A percentile compares a stretch with the other conserved stretches of the same genome.
Conservation (phyloP, 2,329 filamentous ascomycete species). For the Xylaria sp. region DNA sequence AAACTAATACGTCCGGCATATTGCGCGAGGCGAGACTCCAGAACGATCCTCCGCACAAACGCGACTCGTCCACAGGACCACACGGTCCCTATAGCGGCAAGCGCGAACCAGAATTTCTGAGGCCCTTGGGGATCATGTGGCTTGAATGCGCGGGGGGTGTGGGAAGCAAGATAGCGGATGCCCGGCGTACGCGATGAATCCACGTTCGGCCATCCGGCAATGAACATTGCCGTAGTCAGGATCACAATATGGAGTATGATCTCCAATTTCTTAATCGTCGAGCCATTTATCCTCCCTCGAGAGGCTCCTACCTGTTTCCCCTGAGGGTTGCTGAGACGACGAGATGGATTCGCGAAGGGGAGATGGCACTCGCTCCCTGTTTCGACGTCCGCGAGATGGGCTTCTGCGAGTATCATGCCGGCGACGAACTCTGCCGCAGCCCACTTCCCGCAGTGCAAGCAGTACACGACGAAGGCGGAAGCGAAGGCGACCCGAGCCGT, state of each 20-base stretch:
- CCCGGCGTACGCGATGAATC: conserved; percentile 51
- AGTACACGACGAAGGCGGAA: conserved; percentile 54
- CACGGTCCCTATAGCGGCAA: conserved; percentile 51
- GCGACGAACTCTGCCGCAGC: conserved; percentile 59
- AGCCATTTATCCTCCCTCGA: neutral
- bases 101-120: conserved; percentile 55
- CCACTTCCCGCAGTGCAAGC: conserved; percentile 54
- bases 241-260: conserved; percentile 43
- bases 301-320: neutral
- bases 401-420: conserved; percentile 59
- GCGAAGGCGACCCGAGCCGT: conserved; percentile 49
- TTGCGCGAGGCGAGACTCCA: conserved; percentile 61
- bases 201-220: conserved; percentile 57
- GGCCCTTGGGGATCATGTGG: conserved; percentile 46
- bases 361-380: neutral
- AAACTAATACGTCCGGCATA: conserved; percentile 66
- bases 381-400: conserved; percentile 53
- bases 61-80: conserved; percentile 55
- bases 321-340: neutral
- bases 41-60: conserved; percentile 50
- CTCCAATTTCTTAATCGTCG: conserved; percentile 7
- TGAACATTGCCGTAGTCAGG: conserved; percentile 49
- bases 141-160: conserved; percentile 51
- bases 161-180: conserved; percentile 18
- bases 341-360: conserved; percentile 1